phyloP scores from a whole-genome alignment of 495 filamentous ascomycete species.

The Hypoxylon fragiforme region DNA sequence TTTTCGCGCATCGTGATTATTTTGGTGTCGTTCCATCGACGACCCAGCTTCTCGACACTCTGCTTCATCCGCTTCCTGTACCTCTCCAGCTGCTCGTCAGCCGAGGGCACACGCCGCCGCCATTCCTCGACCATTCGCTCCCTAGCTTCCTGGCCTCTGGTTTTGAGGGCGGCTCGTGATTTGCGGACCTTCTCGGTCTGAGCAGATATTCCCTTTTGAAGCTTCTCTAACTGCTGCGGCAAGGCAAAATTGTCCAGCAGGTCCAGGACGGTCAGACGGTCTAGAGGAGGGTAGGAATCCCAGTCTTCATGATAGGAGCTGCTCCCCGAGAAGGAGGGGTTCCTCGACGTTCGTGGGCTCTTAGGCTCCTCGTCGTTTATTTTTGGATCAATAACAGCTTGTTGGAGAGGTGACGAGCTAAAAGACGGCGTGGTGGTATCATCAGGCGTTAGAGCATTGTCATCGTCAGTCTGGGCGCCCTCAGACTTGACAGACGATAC shows the following conservation, averaged over 20 bases:
- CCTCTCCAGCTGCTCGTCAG: constrained; percentile 89
- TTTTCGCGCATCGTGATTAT: constrained; percentile 90
- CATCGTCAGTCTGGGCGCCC: constrained; percentile 47
- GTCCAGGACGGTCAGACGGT: constrained; percentile 89
- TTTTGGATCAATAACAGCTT: constrained; percentile 45
- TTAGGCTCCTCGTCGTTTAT: constrained; percentile 51
- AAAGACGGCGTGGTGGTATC: constrained; percentile 44
- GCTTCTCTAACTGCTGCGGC: constrained; percentile 82
- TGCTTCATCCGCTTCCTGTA: constrained; percentile 84
- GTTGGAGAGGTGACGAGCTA: constrained; percentile 44
- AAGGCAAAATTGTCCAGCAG: constrained; percentile 92
- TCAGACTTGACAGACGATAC: constrained; percentile 44
- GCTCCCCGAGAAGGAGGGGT: constrained; percentile 73
- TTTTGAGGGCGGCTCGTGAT: constrained; percentile 72
- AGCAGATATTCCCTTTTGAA: constrained; percentile 75
- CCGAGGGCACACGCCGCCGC: constrained; percentile 76
- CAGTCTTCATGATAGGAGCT: constrained; percentile 86
- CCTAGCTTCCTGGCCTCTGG: constrained; percentile 49
- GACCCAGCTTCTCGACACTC: constrained; percentile 83
- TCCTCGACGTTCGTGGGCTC: constrained; percentile 65
- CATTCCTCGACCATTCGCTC: constrained; percentile 87
- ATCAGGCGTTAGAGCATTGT: constrained; percentile 47
- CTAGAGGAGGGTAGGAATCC: constrained; percentile 83
- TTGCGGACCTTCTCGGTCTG: constrained; percentile 83
- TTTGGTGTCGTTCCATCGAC: constrained; percentile 85